Base-by-base conservation (phyloP, 2,329 filamentous ascomycete genomes). In the Trichothecium sympodiale region DNA sequence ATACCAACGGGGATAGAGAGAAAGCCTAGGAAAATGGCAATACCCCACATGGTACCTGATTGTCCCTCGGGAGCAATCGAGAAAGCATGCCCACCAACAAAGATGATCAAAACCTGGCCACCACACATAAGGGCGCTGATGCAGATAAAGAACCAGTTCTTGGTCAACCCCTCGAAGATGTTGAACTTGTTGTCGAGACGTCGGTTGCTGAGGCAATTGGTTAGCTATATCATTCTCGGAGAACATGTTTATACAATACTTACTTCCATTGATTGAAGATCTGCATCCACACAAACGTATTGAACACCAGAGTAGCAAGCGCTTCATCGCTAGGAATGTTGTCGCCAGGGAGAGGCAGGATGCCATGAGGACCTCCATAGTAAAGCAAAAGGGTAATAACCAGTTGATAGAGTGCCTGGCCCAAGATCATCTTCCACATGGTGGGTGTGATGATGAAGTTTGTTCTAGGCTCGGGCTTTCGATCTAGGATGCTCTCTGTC, bases 381-480 rank as follows among this genome's bases (percentile, higher is more conserved):
- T 88, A 88, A 17, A 95, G 70, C 42, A 89, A 67, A 45, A 95
- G 81, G 0, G 87, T 77, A 33, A 77, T 72, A 16, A 79, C 75
- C 4, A 96, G 74, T 57, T 96, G 88, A 57, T 91, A 96, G 39
- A 94, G 69, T 2, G 87, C 77, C 57, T 96, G 87, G 3, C 88
- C 89, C 31, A 94, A 71, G 42, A 96, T 95, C 89, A 96, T 96
- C 69, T 96, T 96, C 89, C 89, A 94, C 89, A 96, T 96, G 14
- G 82, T 88, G 25, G 81, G 66, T 2, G 87, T 93, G 47, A 96
- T 91, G 42, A 77, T 75, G 29, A 67, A 64, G 4, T 70, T 55
- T 17, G 66, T 68, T 50, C 70, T 71, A 40, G 60, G 66, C 50
- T 77, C 73, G 1, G 73, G 73, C 57, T 85, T 87, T 38, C 87